A percentile compares a stretch with the other conserved stretches of the same genome.
These are phyloP conservation scores for Theobroma grandiflorum DNA, from an alignment of 441 rosid species.

Conservation along the genomic window DNA sequence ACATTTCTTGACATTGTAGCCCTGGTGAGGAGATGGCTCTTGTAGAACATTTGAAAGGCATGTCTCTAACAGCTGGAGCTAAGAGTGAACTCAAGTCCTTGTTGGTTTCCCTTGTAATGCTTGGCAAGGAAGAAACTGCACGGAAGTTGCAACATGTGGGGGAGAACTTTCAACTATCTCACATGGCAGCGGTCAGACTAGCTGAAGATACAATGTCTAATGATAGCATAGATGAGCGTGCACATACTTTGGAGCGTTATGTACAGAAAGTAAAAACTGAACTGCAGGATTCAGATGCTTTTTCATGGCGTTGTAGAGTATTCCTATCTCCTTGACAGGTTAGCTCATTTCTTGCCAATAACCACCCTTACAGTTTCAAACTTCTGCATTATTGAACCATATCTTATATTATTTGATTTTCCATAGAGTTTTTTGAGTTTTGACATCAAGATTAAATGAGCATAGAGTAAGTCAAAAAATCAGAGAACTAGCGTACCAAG, in stretches of 20 bases:
- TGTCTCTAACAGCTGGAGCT: slow-evolving; percentile 74
- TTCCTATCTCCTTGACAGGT: slow-evolving; percentile 61
- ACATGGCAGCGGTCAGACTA: slow-evolving; percentile 81
- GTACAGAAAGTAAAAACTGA: slow-evolving; percentile 48
- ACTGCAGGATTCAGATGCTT: slow-evolving; percentile 49
- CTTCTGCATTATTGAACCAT: background rate
- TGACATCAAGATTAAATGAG: background rate
- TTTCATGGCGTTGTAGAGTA: slow-evolving; percentile 81
- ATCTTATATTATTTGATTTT: background rate
- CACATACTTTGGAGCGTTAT: slow-evolving; percentile 63
- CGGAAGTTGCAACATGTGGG: slow-evolving; percentile 69
- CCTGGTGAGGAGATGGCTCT: slow-evolving; percentile 95
- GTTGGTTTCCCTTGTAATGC: slow-evolving; percentile 72
- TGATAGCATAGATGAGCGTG: slow-evolving; percentile 63
- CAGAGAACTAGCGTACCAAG: background rate
- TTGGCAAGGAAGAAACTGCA: slow-evolving; percentile 73
- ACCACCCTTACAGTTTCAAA: background rate
- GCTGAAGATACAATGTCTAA: slow-evolving; percentile 76
- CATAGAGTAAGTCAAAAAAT: background rate
- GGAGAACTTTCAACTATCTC: slow-evolving; percentile 80
- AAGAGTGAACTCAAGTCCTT: slow-evolving; percentile 78
- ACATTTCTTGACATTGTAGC: slow-evolving; percentile 44
- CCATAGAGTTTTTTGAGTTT: background rate
- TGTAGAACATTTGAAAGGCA: slow-evolving; percentile 91
- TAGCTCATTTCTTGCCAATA: slow-evolving; percentile 7